Evolutionary conservation across 371 early-diverging fungal genomes (phyloP).

Genomic region (Circinella minor): DNA sequence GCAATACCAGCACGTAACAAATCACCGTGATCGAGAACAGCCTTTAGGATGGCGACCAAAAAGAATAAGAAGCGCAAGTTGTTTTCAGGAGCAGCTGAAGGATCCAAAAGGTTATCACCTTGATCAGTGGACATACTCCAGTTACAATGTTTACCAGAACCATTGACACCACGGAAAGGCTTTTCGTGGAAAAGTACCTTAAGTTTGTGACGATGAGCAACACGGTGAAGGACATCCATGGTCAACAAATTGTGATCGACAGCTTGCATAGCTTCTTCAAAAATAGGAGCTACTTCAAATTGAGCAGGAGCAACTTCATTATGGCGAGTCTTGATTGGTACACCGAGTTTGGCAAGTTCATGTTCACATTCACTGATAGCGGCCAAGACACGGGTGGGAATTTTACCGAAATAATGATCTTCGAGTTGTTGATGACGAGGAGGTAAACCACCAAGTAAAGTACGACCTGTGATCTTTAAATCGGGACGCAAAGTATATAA

Average conservation of each 20-base stretch:
- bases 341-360: slow-evolving; percentile 93
- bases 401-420: slow-evolving; percentile 98
- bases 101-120: slow-evolving; percentile 96
- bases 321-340: slow-evolving; percentile 98
- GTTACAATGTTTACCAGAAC: slow-evolving; percentile 99
- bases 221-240: slow-evolving; percentile 96
- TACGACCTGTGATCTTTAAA: slow-evolving; percentile 95
- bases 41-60: slow-evolving; percentile 89
- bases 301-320: slow-evolving; percentile 99
- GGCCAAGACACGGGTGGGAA: slow-evolving; percentile 92
- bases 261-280: slow-evolving; percentile 94
- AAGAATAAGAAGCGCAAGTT: slow-evolving; percentile 96
- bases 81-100: slow-evolving; percentile 90
- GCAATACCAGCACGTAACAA: slow-evolving; percentile 87
- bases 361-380: slow-evolving; percentile 92
- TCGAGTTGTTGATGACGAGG: slow-evolving; percentile 98
- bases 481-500: slow-evolving; percentile 94
- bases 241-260: slow-evolving; percentile 99
- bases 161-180: slow-evolving; percentile 98
- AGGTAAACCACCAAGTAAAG: slow-evolving; percentile 91
- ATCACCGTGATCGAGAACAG: slow-evolving; percentile 80
- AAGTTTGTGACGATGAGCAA: slow-evolving; percentile 95
- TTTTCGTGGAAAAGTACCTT: slow-evolving; percentile 98
- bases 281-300: slow-evolving; percentile 97
- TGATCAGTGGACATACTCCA: slow-evolving; percentile 95